Evolutionary conservation across 805 yeast species (phyloP).

Genomic region (Starmerella vitae): DNA sequence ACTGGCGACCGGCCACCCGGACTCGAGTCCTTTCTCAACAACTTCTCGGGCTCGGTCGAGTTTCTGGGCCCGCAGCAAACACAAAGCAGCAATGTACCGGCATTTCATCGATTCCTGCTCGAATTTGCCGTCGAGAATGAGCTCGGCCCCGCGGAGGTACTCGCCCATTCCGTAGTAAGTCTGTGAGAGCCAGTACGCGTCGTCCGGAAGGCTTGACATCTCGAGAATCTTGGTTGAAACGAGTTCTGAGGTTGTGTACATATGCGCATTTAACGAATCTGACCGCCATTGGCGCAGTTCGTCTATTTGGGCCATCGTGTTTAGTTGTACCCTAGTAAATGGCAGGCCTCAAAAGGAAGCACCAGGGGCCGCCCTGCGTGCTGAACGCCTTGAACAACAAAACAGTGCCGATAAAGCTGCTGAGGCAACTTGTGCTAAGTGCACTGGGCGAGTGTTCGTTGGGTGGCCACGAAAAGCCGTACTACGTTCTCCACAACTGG

Average conservation of each 20-base stretch:
- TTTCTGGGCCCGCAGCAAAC: conserved; percentile 32
- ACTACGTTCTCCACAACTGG: background rate
- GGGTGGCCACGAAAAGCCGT: background rate
- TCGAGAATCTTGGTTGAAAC: conserved; percentile 83
- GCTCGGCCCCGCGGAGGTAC: conserved; percentile 62
- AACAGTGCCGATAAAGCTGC: no score
- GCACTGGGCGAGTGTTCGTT: no score
- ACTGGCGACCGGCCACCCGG: background rate
- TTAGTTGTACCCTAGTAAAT: background rate
- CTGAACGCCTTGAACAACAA: no score
- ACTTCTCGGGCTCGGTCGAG: conserved; percentile 85
- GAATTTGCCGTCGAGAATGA: conserved; percentile 42
- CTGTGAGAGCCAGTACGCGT: conserved; percentile 94
- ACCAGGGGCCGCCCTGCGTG: conserved; percentile 19
- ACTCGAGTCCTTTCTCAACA: conserved; percentile 36
- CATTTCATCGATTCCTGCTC: conserved; percentile 44
- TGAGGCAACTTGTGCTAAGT: no score
- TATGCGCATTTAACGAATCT: conserved; percentile 85
- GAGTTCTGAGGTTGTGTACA: conserved; percentile 75
- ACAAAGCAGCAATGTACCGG: conserved; percentile 63
- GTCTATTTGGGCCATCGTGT: conserved; percentile 54
- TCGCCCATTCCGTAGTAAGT: conserved; percentile 66
- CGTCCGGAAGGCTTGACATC: conserved; percentile 73
- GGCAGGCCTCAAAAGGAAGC: conserved; percentile 13
- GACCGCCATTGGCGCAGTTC: conserved; percentile 82